Percentiles rank a stretch among this genome's conserved stretches.
Evolutionary conservation across 139 green algal species (phyloP).

Genomic region (Closterium sp.): DNA sequence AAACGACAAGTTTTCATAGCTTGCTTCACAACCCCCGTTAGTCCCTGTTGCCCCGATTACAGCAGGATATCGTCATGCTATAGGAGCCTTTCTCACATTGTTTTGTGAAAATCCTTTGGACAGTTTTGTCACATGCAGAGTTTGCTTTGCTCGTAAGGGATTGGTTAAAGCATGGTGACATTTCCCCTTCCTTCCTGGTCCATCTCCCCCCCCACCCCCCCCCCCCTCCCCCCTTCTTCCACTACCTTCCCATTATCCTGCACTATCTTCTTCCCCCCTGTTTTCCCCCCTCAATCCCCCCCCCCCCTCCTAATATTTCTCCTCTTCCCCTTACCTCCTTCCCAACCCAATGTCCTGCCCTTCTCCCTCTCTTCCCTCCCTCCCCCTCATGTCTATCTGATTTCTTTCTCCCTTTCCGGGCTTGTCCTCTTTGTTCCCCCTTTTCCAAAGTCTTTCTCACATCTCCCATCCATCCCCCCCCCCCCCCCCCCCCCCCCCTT

Average conservation of each 20-base stretch:
- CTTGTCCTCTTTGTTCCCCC: not conserved
- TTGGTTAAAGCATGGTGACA: not conserved
- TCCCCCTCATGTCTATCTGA: not conserved
- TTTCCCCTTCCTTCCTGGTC: not conserved
- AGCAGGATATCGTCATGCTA: not conserved
- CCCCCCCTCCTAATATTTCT: not conserved
- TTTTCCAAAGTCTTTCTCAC: not conserved
- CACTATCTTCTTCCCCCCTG: not conserved
- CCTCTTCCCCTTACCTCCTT: no score
- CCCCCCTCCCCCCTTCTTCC: conserved; percentile 13
- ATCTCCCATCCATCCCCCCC: not conserved
- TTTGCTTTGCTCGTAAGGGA: not conserved
- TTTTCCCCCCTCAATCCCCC: no score
- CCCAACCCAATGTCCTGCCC: no score
- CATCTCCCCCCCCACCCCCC: not conserved
- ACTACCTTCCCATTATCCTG: no score
- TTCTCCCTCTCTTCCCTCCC: not conserved
- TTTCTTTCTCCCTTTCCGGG: not conserved
- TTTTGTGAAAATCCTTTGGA: not conserved
- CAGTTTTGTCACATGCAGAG: not conserved
- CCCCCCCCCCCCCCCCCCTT: not conserved
- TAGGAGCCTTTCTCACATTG: no score
- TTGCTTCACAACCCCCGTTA: no score
- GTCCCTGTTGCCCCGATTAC: no score
- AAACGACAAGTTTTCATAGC: no score